Evolutionary conservation across 2,329 filamentous ascomycete species (phyloP).

Genomic region (Arthrobotrys sinensis): DNA sequence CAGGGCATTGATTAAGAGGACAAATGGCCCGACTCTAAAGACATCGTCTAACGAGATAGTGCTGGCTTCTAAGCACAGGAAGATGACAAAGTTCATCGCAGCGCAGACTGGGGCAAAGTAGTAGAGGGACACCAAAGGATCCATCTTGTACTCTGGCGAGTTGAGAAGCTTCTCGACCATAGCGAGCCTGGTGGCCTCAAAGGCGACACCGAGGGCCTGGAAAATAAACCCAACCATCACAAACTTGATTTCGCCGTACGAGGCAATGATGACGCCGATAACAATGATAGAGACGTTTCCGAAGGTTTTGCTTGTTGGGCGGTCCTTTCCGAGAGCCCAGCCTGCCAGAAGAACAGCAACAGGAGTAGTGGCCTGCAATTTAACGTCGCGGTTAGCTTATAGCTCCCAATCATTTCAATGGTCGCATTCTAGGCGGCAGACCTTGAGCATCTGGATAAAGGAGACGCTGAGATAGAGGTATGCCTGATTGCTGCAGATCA

Average conservation of each 20-base stretch:
- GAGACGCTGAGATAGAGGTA: conserved; percentile 96
- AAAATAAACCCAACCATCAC: conserved; percentile 83
- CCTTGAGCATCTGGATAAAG: conserved; percentile 99
- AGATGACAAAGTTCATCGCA: conserved; percentile 82
- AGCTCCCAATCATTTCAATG: neutral
- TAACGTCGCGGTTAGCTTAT: neutral
- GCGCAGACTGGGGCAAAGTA: conserved; percentile 91
- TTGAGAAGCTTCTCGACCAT: conserved; percentile 87
- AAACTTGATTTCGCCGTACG: conserved; percentile 95
- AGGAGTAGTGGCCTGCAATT: conserved; percentile 84
- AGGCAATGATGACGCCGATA: conserved; percentile 92
- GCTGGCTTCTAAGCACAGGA: conserved; percentile 81
- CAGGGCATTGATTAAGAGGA: conserved; percentile 81
- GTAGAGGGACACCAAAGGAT: conserved; percentile 88
- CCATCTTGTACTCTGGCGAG: conserved; percentile 91
- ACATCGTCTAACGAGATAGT: conserved; percentile 79
- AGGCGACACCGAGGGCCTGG: conserved; percentile 83
- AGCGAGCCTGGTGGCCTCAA: conserved; percentile 85
- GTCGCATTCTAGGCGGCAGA: conserved; percentile 66
- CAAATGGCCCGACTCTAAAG: conserved; percentile 80
- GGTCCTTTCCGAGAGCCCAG: conserved; percentile 87
- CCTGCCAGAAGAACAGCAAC: conserved; percentile 91
- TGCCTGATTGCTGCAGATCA: conserved; percentile 96
- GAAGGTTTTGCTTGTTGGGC: conserved; percentile 87
- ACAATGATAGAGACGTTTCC: conserved; percentile 96